Evolutionary conservation across 345 rosid genomes (phyloP).

Genomic region (Arabis alpina): DNA sequence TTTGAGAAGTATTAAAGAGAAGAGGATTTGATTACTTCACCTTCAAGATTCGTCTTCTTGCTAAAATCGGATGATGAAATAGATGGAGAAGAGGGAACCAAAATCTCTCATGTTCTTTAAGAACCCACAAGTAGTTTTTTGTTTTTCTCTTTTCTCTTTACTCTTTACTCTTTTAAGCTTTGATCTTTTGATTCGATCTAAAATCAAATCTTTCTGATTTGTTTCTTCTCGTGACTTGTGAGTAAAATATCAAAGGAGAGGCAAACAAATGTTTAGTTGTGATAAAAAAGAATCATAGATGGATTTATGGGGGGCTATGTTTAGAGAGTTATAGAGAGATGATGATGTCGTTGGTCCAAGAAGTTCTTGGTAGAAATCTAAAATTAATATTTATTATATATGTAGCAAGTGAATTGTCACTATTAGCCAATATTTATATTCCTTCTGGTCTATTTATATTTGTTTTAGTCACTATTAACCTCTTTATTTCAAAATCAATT

Average conservation of each 20-base stretch:
- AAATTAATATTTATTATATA: slow-evolving; percentile 15
- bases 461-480: not conserved
- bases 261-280: slow-evolving; percentile 13
- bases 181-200: slow-evolving; percentile 16
- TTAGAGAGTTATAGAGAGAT: slow-evolving; percentile 28
- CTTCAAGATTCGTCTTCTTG: slow-evolving; percentile 27
- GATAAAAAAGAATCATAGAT: slow-evolving; percentile 25
- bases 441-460: not conserved
- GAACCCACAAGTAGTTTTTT: not conserved
- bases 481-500: not conserved
- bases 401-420: slow-evolving; percentile 37
- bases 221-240: slow-evolving; percentile 36
- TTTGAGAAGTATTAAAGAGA: slow-evolving; percentile 23
- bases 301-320: slow-evolving; percentile 29
- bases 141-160: slow-evolving; percentile 1
- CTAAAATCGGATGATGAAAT: slow-evolving; percentile 3
- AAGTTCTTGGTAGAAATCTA: slow-evolving; percentile 9
- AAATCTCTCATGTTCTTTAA: slow-evolving; percentile 13
- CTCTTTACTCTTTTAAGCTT: slow-evolving; percentile 14
- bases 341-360: slow-evolving; percentile 34
- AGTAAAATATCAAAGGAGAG: slow-evolving; percentile 24
- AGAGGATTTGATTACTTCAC: slow-evolving; percentile 16
- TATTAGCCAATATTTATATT: slow-evolving; percentile 15
- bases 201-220: slow-evolving; percentile 18
- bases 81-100: slow-evolving; percentile 12